A percentile compares a stretch with the other conserved stretches of the same genome.
These are phyloP conservation scores for Talaromyces amestolkiae DNA, from an alignment of 2,329 filamentous ascomycete genomes.

Conservation along the genomic window DNA sequence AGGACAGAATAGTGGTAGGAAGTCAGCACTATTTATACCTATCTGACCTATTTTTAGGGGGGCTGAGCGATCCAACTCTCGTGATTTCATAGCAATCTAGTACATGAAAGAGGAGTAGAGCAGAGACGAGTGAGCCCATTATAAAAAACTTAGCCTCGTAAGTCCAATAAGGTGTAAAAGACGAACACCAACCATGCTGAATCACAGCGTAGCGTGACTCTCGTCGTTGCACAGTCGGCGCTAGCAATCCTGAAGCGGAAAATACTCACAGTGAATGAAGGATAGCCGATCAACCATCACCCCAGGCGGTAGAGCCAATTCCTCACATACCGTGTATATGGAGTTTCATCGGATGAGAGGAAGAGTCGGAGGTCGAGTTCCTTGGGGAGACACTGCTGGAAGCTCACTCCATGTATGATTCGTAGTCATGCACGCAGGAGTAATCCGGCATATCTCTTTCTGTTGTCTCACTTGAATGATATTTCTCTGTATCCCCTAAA, in stretches of 20 bases:
- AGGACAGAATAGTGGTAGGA: neutral
- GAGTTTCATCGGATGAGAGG: neutral
- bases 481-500: neutral
- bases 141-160: neutral
- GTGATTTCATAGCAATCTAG: neutral
- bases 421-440: neutral
- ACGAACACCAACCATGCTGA: slow-evolving; percentile 1
- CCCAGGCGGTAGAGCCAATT: slow-evolving; percentile 4
- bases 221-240: neutral
- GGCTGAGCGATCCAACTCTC: slow-evolving; percentile 6
- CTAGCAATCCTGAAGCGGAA: neutral
- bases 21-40: slow-evolving; percentile 5
- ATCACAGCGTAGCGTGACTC: neutral
- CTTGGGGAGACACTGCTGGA: neutral
- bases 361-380: slow-evolving; percentile 1
- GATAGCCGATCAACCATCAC: slow-evolving; percentile 1
- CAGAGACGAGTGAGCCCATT: neutral
- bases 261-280: slow-evolving; percentile 5
- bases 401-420: neutral
- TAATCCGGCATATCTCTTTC: neutral
- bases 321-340: neutral
- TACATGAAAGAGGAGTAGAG: slow-evolving; percentile 2
- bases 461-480: neutral
- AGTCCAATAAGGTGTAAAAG: neutral
- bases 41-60: neutral